phyloP scores from a whole-genome alignment of 352 stramenopile genomes.

The Phytophthora ramorum region DNA sequence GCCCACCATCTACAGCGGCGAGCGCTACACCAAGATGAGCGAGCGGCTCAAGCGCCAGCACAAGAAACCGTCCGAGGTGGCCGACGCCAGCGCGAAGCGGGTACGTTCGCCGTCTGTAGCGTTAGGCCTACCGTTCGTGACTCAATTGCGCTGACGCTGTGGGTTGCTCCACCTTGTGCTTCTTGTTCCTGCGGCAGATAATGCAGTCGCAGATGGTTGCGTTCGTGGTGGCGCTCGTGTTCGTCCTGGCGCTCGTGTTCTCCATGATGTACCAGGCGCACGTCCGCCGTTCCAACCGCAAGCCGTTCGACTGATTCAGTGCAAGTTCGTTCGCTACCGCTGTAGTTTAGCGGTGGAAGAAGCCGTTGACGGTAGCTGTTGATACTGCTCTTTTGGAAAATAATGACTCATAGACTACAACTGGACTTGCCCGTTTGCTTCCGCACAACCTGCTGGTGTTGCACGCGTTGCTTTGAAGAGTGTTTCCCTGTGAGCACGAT shows the following conservation, averaged over 20 bases:
- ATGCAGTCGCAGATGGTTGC: slow-evolving; percentile 66
- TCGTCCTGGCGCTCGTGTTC: slow-evolving; percentile 60
- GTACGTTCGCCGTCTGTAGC: slow-evolving; percentile 30
- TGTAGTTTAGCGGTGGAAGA: slow-evolving; percentile 15
- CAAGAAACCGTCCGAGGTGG: slow-evolving; percentile 49
- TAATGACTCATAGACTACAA: slow-evolving; percentile 15
- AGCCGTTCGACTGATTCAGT: slow-evolving; percentile 30
- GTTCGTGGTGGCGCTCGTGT: slow-evolving; percentile 60
- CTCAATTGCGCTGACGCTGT: slow-evolving; percentile 8
- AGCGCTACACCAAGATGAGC: slow-evolving; percentile 86
- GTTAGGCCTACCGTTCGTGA: not conserved
- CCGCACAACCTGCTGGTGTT: slow-evolving; percentile 14
- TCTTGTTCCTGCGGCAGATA: slow-evolving; percentile 41
- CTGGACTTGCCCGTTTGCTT: slow-evolving; percentile 14
- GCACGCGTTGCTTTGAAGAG: not conserved
- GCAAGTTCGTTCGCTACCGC: not conserved
- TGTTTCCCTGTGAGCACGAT: not conserved
- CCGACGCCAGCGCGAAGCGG: slow-evolving; percentile 41
- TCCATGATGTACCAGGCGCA: slow-evolving; percentile 66
- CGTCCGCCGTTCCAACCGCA: slow-evolving; percentile 33
- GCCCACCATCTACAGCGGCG: slow-evolving; percentile 82
- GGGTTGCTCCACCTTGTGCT: slow-evolving; percentile 5
- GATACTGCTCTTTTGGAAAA: not conserved
- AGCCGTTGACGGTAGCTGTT: slow-evolving; percentile 7
- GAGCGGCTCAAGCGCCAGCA: slow-evolving; percentile 83